phyloP scores from a whole-genome alignment of 208 protist genomes.

The Acanthamoeba healyi region DNA sequence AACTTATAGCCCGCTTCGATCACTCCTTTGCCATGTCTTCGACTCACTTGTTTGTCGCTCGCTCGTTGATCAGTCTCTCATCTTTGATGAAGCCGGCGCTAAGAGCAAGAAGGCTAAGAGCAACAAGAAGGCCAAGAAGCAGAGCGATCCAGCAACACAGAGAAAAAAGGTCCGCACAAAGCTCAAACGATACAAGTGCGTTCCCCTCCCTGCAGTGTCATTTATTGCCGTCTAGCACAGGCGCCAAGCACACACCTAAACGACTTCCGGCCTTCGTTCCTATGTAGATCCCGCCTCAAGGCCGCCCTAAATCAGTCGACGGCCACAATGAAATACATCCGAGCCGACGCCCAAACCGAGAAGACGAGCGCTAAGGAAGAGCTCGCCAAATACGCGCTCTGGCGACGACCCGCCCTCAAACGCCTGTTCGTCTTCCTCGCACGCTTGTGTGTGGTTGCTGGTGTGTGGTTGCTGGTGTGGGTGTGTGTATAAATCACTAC shows the following conservation, averaged over 20 bases:
- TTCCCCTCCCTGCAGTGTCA: no score
- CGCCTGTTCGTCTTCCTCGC: neutral
- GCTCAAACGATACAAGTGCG: constrained; percentile 28
- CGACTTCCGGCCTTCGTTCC: neutral
- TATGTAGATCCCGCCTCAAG: neutral
- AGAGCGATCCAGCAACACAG: neutral
- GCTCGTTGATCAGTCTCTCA: neutral
- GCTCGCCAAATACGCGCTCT: neutral
- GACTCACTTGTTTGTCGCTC: neutral
- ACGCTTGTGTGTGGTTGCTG: neutral
- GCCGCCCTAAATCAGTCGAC: neutral
- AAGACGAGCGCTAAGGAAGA: neutral
- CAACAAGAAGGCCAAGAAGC: neutral
- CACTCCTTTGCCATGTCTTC: neutral
- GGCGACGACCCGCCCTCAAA: constrained; percentile 23
- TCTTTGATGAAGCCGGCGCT: neutral
- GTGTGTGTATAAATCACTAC: neutral
- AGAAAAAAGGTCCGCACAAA: constrained; percentile 30
- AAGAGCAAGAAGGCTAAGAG: no score
- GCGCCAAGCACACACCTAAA: no score
- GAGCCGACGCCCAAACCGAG: neutral
- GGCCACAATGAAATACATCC: neutral
- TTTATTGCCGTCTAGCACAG: no score
- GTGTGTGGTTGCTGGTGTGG: neutral
- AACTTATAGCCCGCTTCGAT: neutral